phyloP scores from a whole-genome alignment of 768 basidiomycete species.

The Roridomyces roridus region DNA sequence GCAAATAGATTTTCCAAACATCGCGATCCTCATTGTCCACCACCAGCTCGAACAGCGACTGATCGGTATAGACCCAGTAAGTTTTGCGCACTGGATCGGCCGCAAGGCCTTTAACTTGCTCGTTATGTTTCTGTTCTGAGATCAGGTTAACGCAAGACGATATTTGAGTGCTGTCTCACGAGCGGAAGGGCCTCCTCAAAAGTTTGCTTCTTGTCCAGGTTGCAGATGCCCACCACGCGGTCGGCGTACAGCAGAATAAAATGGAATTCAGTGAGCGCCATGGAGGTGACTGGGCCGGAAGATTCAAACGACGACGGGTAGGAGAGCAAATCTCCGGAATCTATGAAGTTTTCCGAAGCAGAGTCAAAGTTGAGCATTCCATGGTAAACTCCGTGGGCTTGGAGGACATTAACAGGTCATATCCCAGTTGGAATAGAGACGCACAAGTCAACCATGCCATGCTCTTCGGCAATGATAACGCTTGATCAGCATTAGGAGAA shows the following conservation, averaged over 20 bases:
- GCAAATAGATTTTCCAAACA: conserved; percentile 91
- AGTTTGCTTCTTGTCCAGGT: conserved; percentile 78
- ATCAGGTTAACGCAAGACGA: background rate
- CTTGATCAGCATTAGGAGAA: conserved; percentile 72
- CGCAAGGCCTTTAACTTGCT: conserved; percentile 74
- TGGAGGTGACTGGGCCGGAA: conserved; percentile 53
- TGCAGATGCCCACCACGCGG: conserved; percentile 77
- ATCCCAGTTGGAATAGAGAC: conserved; percentile 22
- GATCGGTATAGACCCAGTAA: conserved; percentile 93
- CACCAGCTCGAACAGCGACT: conserved; percentile 87
- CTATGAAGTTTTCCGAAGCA: conserved; percentile 75
- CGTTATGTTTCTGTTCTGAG: conserved; percentile 70
- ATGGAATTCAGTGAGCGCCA: conserved; percentile 91
- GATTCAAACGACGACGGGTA: conserved; percentile 59
- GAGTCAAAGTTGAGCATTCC: conserved; percentile 76
- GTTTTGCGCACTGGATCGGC: conserved; percentile 89
- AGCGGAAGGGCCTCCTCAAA: conserved; percentile 87
- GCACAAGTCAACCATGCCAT: conserved; percentile 94
- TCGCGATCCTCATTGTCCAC: conserved; percentile 90
- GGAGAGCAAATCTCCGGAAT: conserved; percentile 78
- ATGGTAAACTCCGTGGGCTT: conserved; percentile 90
- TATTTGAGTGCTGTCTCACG: conserved; percentile 49
- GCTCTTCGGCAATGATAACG: conserved; percentile 68
- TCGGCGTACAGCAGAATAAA: conserved; percentile 86
- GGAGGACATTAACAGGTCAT: background rate